Conservation (phyloP, 2,329 filamentous ascomycete species). For the Diaporthe longicolla region DNA sequence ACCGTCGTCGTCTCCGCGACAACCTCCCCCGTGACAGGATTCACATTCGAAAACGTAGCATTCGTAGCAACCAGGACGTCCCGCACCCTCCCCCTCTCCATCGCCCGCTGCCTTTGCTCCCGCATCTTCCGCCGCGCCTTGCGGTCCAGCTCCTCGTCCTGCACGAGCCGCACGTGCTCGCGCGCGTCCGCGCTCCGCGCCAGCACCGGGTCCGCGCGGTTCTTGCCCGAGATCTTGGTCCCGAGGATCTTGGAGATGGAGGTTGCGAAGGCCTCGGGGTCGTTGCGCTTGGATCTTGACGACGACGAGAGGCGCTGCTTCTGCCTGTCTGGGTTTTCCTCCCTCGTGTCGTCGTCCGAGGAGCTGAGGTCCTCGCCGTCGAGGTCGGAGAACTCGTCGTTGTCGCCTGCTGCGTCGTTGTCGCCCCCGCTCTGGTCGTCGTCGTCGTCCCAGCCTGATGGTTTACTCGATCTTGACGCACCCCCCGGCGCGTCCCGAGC, state of each 20-base stretch:
- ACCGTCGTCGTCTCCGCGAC: slow-evolving; percentile 62
- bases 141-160: slow-evolving; percentile 83
- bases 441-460: slow-evolving; percentile 32
- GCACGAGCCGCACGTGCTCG: slow-evolving; percentile 78
- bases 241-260: slow-evolving; percentile 94
- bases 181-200: slow-evolving; percentile 83
- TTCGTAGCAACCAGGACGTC: slow-evolving; percentile 79
- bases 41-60: slow-evolving; percentile 57
- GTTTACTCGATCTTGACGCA: slow-evolving; percentile 21
- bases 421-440: slow-evolving; percentile 45
- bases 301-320: too few relatives aligned
- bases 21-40: slow-evolving; percentile 60
- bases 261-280: slow-evolving; percentile 90
- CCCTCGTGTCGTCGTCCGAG: slow-evolving; percentile 32
- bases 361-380: slow-evolving; percentile 50
- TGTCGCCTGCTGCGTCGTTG: slow-evolving; percentile 48
- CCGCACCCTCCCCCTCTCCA: slow-evolving; percentile 89
- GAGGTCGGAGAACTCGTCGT: slow-evolving; percentile 56
- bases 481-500: slow-evolving; percentile 49
- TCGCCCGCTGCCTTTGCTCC: slow-evolving; percentile 81
- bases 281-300: slow-evolving; percentile 87
- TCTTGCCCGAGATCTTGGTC: slow-evolving; percentile 86
- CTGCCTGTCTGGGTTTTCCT: slow-evolving; percentile 50
- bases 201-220: slow-evolving; percentile 91
- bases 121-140: slow-evolving; percentile 85